These are phyloP conservation scores for Cicer yamashitae DNA, from an alignment of 306 rosid species.

Conservation along the genomic window DNA sequence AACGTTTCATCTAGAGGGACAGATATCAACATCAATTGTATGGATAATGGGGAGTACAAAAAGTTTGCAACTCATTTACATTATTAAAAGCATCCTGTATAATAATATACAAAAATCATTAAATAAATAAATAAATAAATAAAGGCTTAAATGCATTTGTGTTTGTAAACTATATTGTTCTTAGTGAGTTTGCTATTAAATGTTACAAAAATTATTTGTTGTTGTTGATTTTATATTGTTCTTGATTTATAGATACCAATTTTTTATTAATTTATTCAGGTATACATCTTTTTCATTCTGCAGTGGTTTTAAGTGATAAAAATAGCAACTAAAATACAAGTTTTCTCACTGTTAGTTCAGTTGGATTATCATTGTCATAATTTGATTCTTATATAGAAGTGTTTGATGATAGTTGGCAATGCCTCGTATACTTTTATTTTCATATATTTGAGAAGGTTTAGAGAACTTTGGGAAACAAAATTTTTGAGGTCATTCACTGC, in stretches of 20 bases:
- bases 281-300: constrained; percentile 9
- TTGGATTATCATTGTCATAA: constrained; percentile 19
- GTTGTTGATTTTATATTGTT: no score
- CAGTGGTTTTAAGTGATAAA: constrained; percentile 8
- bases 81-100: no score
- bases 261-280: constrained; percentile 29
- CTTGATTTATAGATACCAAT: neutral
- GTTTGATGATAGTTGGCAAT: constrained; percentile 2
- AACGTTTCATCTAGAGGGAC: no score
- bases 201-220: no score
- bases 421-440: constrained; percentile 5
- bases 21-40: no score
- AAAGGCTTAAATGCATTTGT: no score
- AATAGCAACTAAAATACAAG: neutral
- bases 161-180: no score
- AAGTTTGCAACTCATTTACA: no score
- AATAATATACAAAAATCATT: no score
- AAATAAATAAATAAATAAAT: no score
- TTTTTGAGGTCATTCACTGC: neutral
- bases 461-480: constrained; percentile 17
- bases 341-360: neutral
- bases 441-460: constrained; percentile 1
- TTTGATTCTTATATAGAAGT: neutral
- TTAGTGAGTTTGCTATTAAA: no score
- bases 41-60: no score